These are phyloP conservation scores for Platismatia glauca DNA, from an alignment of 495 filamentous ascomycete species.

Conservation along the genomic window DNA sequence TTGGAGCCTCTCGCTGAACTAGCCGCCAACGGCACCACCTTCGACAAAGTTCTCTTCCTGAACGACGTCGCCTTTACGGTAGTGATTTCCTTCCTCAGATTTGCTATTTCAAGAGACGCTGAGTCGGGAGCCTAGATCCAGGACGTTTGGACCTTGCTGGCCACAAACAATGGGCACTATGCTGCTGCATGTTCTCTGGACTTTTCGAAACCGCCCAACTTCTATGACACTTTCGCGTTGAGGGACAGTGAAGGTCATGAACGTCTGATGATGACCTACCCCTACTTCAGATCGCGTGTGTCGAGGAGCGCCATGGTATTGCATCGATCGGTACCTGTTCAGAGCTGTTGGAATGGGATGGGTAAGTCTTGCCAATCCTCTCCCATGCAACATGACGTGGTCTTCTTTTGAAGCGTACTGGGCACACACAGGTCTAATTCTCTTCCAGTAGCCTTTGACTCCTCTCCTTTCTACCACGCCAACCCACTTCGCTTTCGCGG, in stretches of 20 bases:
- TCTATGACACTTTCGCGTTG: slow-evolving; percentile 80
- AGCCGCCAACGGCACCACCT: slow-evolving; percentile 26
- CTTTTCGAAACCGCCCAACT: slow-evolving; percentile 55
- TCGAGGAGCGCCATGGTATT: slow-evolving; percentile 50
- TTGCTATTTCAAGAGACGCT: neutral
- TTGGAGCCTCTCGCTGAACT: slow-evolving; percentile 40
- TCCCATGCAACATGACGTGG: too few relatives aligned
- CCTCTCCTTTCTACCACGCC: slow-evolving; percentile 46
- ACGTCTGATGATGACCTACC: slow-evolving; percentile 56
- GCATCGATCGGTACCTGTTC: slow-evolving; percentile 53
- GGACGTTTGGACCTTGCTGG: slow-evolving; percentile 49
- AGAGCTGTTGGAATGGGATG: slow-evolving; percentile 81
- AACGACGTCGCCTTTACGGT: slow-evolving; percentile 71
- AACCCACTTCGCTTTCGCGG: slow-evolving; percentile 48
- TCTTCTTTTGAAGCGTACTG: too few relatives aligned
- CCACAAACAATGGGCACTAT: slow-evolving; percentile 63
- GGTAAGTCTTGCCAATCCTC: slow-evolving; percentile 4
- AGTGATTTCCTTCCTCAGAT: slow-evolving; percentile 17
- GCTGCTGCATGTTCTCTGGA: slow-evolving; percentile 76
- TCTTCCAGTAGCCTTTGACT: slow-evolving; percentile 41
- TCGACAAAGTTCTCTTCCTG: slow-evolving; percentile 62
- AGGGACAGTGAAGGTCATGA: slow-evolving; percentile 59
- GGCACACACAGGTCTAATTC: too few relatives aligned
- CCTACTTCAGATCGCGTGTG: slow-evolving; percentile 56
- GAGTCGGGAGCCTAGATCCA: neutral